phyloP scores from a whole-genome alignment of 164 flowering plant genomes.

The Saururus chinensis region DNA sequence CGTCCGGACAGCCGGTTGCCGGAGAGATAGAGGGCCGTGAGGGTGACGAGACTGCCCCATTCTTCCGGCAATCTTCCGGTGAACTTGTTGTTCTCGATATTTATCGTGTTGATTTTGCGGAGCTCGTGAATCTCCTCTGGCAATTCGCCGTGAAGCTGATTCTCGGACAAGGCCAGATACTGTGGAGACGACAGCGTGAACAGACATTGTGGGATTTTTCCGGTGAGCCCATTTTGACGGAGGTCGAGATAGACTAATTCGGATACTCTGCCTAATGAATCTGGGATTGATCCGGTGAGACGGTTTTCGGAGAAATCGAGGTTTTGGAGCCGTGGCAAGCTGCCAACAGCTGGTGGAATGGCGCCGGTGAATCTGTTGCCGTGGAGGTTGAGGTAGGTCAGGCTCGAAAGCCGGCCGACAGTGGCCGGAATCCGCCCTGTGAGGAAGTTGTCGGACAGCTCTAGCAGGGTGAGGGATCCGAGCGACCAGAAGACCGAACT shows the following conservation, averaged over 20 bases:
- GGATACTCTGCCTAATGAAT: conserved; percentile 34
- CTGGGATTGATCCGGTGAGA: conserved; percentile 41
- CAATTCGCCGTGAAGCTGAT: conserved; percentile 37
- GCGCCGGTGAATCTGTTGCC: conserved; percentile 32
- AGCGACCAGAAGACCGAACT: conserved; percentile 15
- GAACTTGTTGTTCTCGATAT: conserved; percentile 45
- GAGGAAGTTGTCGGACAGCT: conserved; percentile 36
- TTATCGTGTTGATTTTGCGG: conserved; percentile 27
- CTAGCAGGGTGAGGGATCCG: conserved; percentile 24
- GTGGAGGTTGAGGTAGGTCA: conserved; percentile 32
- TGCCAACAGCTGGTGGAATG: conserved; percentile 41
- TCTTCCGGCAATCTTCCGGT: conserved; percentile 39
- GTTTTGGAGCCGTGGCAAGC: conserved; percentile 22
- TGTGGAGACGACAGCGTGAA: conserved; percentile 23
- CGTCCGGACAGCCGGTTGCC: conserved; percentile 41
- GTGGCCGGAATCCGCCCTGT: conserved; percentile 39
- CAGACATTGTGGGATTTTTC: conserved; percentile 42
- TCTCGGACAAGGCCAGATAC: conserved; percentile 36
- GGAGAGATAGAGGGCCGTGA: conserved; percentile 36
- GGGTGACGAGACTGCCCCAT: conserved; percentile 34
- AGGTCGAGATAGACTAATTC: conserved; percentile 24
- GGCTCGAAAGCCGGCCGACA: conserved; percentile 21
- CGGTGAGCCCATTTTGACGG: conserved; percentile 35
- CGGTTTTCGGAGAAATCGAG: conserved; percentile 44
- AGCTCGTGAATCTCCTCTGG: conserved; percentile 46